Conservation (phyloP, 2,329 filamentous ascomycete species). For the Colletotrichum graminicola region DNA sequence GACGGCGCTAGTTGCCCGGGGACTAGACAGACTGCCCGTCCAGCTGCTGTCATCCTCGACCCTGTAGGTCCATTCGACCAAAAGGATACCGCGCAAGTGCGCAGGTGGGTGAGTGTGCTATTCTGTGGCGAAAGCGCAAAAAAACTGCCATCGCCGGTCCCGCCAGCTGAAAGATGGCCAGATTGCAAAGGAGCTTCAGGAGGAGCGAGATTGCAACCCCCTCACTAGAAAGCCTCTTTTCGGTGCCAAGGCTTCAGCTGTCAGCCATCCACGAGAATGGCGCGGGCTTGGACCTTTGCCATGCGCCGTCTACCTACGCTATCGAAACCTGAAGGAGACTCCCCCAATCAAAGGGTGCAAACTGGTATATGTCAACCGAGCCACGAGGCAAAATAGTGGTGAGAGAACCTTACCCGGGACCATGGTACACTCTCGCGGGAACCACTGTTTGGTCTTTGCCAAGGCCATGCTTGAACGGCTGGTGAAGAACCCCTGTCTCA, state of each 20-base stretch:
- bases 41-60: conserved; percentile 3
- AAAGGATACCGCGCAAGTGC: background rate
- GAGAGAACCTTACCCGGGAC: background rate
- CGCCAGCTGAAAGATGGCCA: background rate
- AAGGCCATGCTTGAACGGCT: background rate
- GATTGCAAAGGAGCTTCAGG: background rate
- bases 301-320: conserved; percentile 14
- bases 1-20: background rate
- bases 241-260: conserved; percentile 27
- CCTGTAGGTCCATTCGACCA: background rate
- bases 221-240: conserved; percentile 26
- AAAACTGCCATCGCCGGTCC: background rate
- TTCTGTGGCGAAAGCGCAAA: background rate
- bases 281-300: conserved; percentile 26
- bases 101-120: background rate
- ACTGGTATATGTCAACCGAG: background rate
- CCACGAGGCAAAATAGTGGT: conserved; percentile 7
- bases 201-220: conserved; percentile 21
- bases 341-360: conserved; percentile 5
- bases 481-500: conserved; percentile 9
- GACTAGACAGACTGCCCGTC: background rate
- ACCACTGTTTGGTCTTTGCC: conserved; percentile 5
- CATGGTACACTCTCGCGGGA: conserved; percentile 2
- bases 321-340: conserved; percentile 23
- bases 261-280: conserved; percentile 16